A percentile compares a stretch with the other conserved stretches of the same genome.
These are phyloP conservation scores for Ogataea methanolica DNA, from an alignment of 805 yeast species.

Conservation along the genomic window DNA sequence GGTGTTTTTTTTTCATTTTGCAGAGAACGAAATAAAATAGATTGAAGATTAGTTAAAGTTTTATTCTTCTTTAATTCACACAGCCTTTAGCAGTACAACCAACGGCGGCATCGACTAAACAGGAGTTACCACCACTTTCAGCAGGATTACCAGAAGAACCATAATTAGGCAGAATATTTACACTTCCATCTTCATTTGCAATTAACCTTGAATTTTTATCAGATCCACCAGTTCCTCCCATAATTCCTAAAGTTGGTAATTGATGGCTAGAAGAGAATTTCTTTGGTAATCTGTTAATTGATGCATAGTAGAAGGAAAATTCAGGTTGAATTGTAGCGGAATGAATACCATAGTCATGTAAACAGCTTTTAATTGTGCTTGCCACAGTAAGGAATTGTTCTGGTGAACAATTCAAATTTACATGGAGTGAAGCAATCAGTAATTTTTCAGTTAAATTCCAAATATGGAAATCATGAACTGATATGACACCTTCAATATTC, in stretches of 20 bases:
- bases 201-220: conserved; percentile 11
- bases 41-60: no score
- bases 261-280: conserved; percentile 22
- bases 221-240: not conserved
- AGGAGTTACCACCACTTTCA: conserved; percentile 30
- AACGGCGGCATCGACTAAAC: conserved; percentile 49
- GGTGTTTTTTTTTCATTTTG: not conserved
- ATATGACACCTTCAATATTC: conserved; percentile 65
- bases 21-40: no score
- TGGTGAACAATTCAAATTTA: conserved; percentile 64
- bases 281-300: conserved; percentile 26
- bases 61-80: conserved; percentile 13
- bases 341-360: conserved; percentile 83
- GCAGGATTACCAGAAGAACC: conserved; percentile 30
- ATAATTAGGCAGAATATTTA: conserved; percentile 24
- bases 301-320: conserved; percentile 41
- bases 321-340: conserved; percentile 97
- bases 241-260: conserved; percentile 1
- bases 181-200: conserved; percentile 30
- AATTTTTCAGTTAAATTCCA: conserved; percentile 92
- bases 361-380: conserved; percentile 65
- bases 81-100: conserved; percentile 47
- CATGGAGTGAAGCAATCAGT: conserved; percentile 84
- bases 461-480: conserved; percentile 92
- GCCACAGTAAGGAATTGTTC: conserved; percentile 68